A percentile compares a stretch with the other conserved stretches of the same genome.
These are phyloP conservation scores for Nemania serpens DNA, from an alignment of 2,329 filamentous ascomycete genomes.

Conservation along the genomic window DNA sequence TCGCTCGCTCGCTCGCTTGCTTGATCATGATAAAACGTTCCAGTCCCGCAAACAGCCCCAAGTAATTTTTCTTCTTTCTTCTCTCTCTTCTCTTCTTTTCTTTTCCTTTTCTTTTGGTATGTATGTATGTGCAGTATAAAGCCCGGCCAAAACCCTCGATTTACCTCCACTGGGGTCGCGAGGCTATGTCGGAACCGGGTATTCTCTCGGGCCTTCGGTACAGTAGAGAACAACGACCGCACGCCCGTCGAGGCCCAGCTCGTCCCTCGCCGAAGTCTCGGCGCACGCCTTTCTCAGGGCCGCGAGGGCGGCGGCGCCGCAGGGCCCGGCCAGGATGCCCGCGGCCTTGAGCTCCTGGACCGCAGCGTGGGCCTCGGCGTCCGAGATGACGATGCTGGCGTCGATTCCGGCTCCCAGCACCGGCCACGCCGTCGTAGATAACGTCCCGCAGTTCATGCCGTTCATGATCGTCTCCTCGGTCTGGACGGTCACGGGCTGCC, in stretches of 20 bases:
- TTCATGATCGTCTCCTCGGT: conserved; percentile 72
- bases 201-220: conserved; percentile 66
- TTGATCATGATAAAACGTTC: no score
- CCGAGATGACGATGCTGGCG: conserved; percentile 63
- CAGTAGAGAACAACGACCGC: conserved; percentile 68
- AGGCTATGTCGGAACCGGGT: conserved; percentile 46
- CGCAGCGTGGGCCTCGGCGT: conserved; percentile 65
- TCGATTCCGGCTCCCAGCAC: conserved; percentile 62
- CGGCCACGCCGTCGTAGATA: conserved; percentile 69
- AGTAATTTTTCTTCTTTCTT: no score
- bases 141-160: no score
- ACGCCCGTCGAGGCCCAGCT: conserved; percentile 48
- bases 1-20: no score
- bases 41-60: no score
- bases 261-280: conserved; percentile 33
- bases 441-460: conserved; percentile 73
- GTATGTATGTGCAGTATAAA: no score
- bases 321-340: conserved; percentile 40
- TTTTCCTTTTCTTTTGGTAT: no score
- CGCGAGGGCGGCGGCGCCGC: conserved; percentile 51
- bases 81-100: no score
- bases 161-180: no score
- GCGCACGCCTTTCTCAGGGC: conserved; percentile 56
- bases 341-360: conserved; percentile 54
- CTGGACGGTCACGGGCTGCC: conserved; percentile 52